These are phyloP conservation scores for Trichosanthes truncata DNA, from an alignment of 306 rosid species.

Conservation along the genomic window DNA sequence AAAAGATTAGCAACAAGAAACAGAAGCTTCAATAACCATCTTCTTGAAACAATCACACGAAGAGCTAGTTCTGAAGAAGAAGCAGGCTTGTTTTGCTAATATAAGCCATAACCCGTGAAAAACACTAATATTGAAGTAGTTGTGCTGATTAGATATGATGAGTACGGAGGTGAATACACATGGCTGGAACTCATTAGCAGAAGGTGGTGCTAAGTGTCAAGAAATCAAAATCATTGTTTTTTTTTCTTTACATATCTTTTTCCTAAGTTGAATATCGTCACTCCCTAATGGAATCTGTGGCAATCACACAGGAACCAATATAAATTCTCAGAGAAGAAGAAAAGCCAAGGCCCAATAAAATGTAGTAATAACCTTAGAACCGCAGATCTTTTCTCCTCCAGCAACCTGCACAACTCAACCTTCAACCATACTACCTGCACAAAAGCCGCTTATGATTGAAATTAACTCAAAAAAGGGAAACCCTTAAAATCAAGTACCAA, in stretches of 20 bases:
- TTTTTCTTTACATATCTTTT: neutral
- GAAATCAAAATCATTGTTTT: neutral
- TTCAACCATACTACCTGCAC: conserved; percentile 88
- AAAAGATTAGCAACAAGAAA: conserved; percentile 15
- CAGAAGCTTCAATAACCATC: conserved; percentile 12
- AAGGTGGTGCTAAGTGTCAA: neutral
- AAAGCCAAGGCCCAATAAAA: neutral
- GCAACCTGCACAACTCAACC: conserved; percentile 80
- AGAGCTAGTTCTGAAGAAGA: neutral
- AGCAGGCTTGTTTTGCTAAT: neutral
- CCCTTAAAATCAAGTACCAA: neutral
- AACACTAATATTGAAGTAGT: neutral
- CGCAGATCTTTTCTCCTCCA: conserved; percentile 92
- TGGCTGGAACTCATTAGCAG: neutral
- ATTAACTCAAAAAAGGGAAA: conserved; percentile 11
- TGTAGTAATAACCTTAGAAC: conserved; percentile 48
- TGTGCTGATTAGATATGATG: neutral
- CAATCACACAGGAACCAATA: neutral
- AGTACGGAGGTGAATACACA: neutral
- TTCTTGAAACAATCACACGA: neutral
- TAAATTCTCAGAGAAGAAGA: conserved; percentile 5
- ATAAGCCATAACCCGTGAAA: neutral
- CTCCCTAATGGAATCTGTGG: neutral
- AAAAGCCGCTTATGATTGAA: conserved; percentile 34
- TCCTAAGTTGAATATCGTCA: neutral